These are phyloP conservation scores for Debaryomycetaceae sp. DNA, from an alignment of 1,139 yeast genomes.

Conservation along the genomic window DNA sequence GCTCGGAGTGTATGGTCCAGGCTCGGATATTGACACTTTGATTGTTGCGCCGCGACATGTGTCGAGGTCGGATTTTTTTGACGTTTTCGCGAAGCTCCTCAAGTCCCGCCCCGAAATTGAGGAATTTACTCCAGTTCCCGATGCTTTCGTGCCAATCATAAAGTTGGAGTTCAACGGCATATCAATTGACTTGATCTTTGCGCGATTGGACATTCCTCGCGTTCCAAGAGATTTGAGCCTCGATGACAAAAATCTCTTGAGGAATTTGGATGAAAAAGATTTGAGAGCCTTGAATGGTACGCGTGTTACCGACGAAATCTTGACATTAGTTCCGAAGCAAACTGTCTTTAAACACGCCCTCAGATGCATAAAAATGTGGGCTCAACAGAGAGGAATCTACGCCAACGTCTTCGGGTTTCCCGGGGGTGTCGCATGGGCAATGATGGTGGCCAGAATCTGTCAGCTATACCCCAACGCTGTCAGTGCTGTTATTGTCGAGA, in stretches of 20 bases:
- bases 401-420: slow-evolving; percentile 96
- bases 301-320: slow-evolving; percentile 90
- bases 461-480: slow-evolving; percentile 95
- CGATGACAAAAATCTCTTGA: slow-evolving; percentile 72
- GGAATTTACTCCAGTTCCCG: slow-evolving; percentile 88
- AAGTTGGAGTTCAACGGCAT: slow-evolving; percentile 82
- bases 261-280: slow-evolving; percentile 85
- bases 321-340: slow-evolving; percentile 82
- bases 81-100: slow-evolving; percentile 59
- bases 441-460: slow-evolving; percentile 94
- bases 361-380: slow-evolving; percentile 93
- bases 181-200: slow-evolving; percentile 82
- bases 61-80: slow-evolving; percentile 79
- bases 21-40: slow-evolving; percentile 92
- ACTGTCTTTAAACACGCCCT: slow-evolving; percentile 88
- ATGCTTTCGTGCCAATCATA: slow-evolving; percentile 93
- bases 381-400: slow-evolving; percentile 86
- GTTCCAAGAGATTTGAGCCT: slow-evolving; percentile 66
- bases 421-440: slow-evolving; percentile 99
- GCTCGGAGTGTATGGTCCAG: slow-evolving; percentile 95
- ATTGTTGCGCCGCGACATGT: slow-evolving; percentile 96
- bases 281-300: slow-evolving; percentile 88
- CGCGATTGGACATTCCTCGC: slow-evolving; percentile 69
- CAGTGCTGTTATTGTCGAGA: slow-evolving; percentile 81
- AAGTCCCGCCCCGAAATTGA: slow-evolving; percentile 68